Percentiles rank a stretch among this genome's conserved stretches.
Evolutionary conservation across 2,329 filamentous ascomycete species (phyloP).

Genomic region (Didymella exigua): DNA sequence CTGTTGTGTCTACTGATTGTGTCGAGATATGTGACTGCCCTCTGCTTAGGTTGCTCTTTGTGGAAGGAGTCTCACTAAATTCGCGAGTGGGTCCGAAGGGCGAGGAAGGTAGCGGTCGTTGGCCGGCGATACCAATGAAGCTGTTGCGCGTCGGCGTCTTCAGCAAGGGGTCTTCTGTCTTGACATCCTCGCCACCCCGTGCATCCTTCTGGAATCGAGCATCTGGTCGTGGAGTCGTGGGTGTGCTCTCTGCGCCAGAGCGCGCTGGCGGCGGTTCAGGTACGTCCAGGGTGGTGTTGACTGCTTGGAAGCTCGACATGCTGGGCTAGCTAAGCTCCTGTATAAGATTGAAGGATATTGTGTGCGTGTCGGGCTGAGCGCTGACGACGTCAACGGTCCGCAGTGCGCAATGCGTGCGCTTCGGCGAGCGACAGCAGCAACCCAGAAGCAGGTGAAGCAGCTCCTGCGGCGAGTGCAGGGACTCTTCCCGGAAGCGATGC

Average conservation of each 20-base stretch:
- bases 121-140: conserved; percentile 55
- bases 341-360: background rate
- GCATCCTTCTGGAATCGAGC: conserved; percentile 50
- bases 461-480: conserved; percentile 8
- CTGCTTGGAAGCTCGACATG: conserved; percentile 66
- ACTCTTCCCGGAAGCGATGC: conserved; percentile 13
- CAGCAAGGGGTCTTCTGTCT: conserved; percentile 52
- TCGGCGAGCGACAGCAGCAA: conserved; percentile 1
- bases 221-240: conserved; percentile 61
- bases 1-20: conserved; percentile 66
- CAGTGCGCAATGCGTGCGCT: background rate
- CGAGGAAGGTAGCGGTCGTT: conserved; percentile 53
- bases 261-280: conserved; percentile 51
- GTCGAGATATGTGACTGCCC: conserved; percentile 66
- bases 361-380: conserved; percentile 13
- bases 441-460: conserved; percentile 2
- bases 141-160: conserved; percentile 68
- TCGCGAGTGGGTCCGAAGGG: conserved; percentile 53
- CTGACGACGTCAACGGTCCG: conserved; percentile 12
- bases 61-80: conserved; percentile 49
- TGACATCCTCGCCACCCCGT: conserved; percentile 40
- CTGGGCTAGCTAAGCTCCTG: conserved; percentile 7
- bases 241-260: conserved; percentile 59
- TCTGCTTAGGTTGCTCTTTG: conserved; percentile 53
- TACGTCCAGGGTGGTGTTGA: conserved; percentile 61